Percentiles rank a stretch among this genome's conserved stretches.
phyloP scores from a whole-genome alignment of 352 stramenopile genomes.

The Phytopythium cucurbitacearum region DNA sequence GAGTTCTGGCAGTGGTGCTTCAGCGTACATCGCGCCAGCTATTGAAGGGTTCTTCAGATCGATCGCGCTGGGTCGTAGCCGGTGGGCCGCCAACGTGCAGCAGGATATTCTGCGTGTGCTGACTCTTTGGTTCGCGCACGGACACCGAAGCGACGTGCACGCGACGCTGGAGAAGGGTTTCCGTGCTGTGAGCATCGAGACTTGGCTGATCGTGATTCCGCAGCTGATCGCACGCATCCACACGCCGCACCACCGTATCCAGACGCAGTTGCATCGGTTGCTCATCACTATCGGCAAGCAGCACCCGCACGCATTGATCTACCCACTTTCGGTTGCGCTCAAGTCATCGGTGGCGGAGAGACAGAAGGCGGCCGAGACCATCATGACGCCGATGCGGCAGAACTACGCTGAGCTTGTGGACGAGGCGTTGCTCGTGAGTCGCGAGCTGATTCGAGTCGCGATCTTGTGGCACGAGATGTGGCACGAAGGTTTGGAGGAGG shows the following conservation, averaged over 20 bases:
- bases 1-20: slow-evolving; percentile 13
- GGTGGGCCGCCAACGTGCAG: slow-evolving; percentile 95
- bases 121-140: slow-evolving; percentile 98
- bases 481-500: slow-evolving; percentile 98
- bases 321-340: slow-evolving; percentile 95
- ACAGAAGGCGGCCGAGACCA: slow-evolving; percentile 90
- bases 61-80: slow-evolving; percentile 93
- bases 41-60: slow-evolving; percentile 94
- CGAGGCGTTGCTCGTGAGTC: slow-evolving; percentile 92
- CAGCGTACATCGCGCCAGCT: slow-evolving; percentile 59
- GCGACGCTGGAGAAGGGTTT: slow-evolving; percentile 78
- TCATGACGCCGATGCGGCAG: slow-evolving; percentile 94
- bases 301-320: slow-evolving; percentile 98
- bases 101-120: slow-evolving; percentile 98
- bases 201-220: slow-evolving; percentile 98
- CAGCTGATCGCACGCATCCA: slow-evolving; percentile 93
- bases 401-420: slow-evolving; percentile 95
- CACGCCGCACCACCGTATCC: slow-evolving; percentile 56
- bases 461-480: slow-evolving; percentile 99
- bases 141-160: slow-evolving; percentile 89
- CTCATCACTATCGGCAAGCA: slow-evolving; percentile 88
- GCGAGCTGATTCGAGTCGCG: slow-evolving; percentile 97
- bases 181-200: slow-evolving; percentile 92
- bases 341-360: slow-evolving; percentile 91
- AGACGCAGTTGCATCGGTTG: slow-evolving; percentile 84